These are phyloP conservation scores for Ramichloridium luteum DNA, from an alignment of 2,329 filamentous ascomycete genomes.

Conservation along the genomic window DNA sequence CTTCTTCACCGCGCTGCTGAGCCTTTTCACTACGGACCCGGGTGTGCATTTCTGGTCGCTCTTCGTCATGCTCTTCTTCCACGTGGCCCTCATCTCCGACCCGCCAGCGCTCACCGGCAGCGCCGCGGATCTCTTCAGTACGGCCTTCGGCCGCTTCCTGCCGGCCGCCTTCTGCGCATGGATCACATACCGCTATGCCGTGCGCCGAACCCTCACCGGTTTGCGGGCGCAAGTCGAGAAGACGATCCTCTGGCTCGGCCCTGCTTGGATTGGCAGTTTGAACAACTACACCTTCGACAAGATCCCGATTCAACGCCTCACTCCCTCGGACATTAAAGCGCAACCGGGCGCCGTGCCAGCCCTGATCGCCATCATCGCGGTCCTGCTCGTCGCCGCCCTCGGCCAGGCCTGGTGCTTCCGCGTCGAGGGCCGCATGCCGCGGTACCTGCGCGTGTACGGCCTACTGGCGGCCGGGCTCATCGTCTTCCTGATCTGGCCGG, in stretches of 20 bases:
- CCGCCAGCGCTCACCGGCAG: conserved; percentile 53
- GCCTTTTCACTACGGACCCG: conserved; percentile 68
- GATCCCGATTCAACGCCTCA: conserved; percentile 89
- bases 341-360: conserved; percentile 83
- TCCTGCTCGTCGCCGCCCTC: conserved; percentile 55
- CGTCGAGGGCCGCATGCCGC: conserved; percentile 66
- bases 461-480: conserved; percentile 56
- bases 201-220: conserved; percentile 56
- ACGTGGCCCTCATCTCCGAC: conserved; percentile 81
- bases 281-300: conserved; percentile 93
- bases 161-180: conserved; percentile 79
- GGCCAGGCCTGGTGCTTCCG: conserved; percentile 78
- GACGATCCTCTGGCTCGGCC: conserved; percentile 77
- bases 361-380: conserved; percentile 61
- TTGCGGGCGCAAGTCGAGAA: conserved; percentile 81
- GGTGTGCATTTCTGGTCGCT: conserved; percentile 72
- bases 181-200: conserved; percentile 75
- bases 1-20: conserved; percentile 63
- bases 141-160: conserved; percentile 30
- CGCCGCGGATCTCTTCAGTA: not conserved
- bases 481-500: conserved; percentile 58
- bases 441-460: conserved; percentile 66
- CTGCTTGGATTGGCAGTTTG: conserved; percentile 79
- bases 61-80: conserved; percentile 76
- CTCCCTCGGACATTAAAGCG: conserved; percentile 71